phyloP scores from a whole-genome alignment of 345 rosid genomes.

The Turritis glabra region DNA sequence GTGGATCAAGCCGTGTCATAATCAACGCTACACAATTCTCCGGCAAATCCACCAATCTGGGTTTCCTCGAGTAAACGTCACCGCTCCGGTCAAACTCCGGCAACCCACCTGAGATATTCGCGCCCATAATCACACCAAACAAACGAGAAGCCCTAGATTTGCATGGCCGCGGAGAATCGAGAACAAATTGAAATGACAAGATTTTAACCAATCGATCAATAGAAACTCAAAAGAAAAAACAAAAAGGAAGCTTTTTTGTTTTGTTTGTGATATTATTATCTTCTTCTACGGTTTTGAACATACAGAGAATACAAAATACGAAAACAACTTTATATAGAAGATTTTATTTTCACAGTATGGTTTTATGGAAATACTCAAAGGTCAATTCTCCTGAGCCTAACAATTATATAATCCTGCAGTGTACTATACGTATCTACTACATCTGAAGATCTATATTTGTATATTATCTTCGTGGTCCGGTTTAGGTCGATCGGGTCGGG shows the following conservation, averaged over 20 bases:
- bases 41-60: constrained; percentile 56
- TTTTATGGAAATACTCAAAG: constrained; percentile 13
- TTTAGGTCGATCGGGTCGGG: background rate
- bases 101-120: constrained; percentile 41
- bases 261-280: background rate
- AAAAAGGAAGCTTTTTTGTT: background rate
- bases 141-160: background rate
- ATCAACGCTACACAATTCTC: constrained; percentile 65
- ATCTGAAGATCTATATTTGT: constrained; percentile 19
- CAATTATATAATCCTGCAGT: constrained; percentile 13
- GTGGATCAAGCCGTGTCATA: constrained; percentile 51
- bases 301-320: constrained; percentile 9
- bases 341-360: background rate
- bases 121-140: constrained; percentile 43
- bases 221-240: constrained; percentile 4
- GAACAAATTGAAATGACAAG: background rate
- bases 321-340: constrained; percentile 15
- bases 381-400: constrained; percentile 39
- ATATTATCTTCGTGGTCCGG: background rate
- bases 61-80: constrained; percentile 33
- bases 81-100: constrained; percentile 39
- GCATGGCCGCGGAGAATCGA: constrained; percentile 32
- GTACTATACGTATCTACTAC: constrained; percentile 30
- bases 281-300: constrained; percentile 18
- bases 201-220: background rate